Evolutionary conservation across 768 basidiomycete genomes (phyloP).

Genomic region (Trametes cinnabarina): DNA sequence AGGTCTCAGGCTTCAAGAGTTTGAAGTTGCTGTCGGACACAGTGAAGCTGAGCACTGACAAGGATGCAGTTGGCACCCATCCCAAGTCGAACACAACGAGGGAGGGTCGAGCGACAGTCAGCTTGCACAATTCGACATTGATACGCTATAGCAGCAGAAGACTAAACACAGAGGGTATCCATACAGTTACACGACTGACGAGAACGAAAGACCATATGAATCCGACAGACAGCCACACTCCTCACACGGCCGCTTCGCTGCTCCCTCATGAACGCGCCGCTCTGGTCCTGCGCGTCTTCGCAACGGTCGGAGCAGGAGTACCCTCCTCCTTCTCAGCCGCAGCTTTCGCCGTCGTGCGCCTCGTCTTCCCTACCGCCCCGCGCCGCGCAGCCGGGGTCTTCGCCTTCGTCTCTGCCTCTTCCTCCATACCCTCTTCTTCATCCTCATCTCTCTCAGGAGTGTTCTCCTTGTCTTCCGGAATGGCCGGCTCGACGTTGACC

Average conservation of each 20-base stretch:
- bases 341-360: constrained; percentile 19
- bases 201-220: neutral
- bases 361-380: constrained; percentile 9
- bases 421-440: neutral
- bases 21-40: no score
- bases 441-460: constrained; percentile 31
- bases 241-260: no score
- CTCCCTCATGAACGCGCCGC: constrained; percentile 12
- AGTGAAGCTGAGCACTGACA: no score
- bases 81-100: no score
- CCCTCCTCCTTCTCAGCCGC: constrained; percentile 3
- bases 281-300: constrained; percentile 20
- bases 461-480: constrained; percentile 33
- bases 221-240: no score
- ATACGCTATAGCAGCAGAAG: no score
- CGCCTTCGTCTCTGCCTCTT: neutral
- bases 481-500: neutral
- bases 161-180: neutral
- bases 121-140: no score
- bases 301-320: neutral
- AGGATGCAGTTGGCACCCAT: no score
- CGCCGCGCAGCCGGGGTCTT: constrained; percentile 5
- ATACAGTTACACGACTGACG: neutral
- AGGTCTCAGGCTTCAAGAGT: no score
- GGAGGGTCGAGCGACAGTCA: no score